Base-by-base conservation (phyloP, 108 stramenopile species). In the Mediolabrus comicus region DNA sequence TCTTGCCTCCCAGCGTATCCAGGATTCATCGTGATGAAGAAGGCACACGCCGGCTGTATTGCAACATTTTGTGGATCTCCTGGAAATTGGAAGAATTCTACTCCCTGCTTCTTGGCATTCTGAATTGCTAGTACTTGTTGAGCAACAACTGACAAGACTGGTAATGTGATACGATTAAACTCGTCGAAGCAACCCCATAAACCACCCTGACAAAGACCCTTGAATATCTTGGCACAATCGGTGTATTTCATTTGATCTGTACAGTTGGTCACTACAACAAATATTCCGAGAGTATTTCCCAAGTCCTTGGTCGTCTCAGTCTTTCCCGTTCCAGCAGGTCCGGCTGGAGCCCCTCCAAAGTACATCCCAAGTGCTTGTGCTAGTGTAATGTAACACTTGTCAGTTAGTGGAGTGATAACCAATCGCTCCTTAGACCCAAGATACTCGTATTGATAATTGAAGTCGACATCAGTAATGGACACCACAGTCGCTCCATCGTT, bases 1-100 rank as follows among this genome's bases (percentile, higher is more conserved):
- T 95, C 96, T 65, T 95, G 94, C 14, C 96, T 82, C 12, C 96
- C 96, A 53, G 96, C 96, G 69, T 96, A 96, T 16, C 96, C 96
- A 4, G 95, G 95, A 77, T 96, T 96, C 95, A 96, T 96, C 3
- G 95, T 96, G 71, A 96, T 96, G 85, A 95, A 96, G 54, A 91
- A 95, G 3, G 91, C 93, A 63, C 92, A 94, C 0, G 84, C 85
- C 31, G 89, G 92, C 68, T 89, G 77, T n/a, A 96, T 65, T 26
- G 57, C 53, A 14, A 92, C 87, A 63, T 96, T 90, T 77, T 92
- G 92, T 8, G 93, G 91, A 59, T 96, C 95, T 12, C 95, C 95
- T 25, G 95, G 95, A 71, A 96, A 96, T 75, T 89, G 87, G 65
- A 96, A 96, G 66, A 74, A 61, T 31, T 81, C 67, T 8, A 80